Evolutionary conservation across 257 asterid species (phyloP).

Genomic region (Henckelia pumila): DNA sequence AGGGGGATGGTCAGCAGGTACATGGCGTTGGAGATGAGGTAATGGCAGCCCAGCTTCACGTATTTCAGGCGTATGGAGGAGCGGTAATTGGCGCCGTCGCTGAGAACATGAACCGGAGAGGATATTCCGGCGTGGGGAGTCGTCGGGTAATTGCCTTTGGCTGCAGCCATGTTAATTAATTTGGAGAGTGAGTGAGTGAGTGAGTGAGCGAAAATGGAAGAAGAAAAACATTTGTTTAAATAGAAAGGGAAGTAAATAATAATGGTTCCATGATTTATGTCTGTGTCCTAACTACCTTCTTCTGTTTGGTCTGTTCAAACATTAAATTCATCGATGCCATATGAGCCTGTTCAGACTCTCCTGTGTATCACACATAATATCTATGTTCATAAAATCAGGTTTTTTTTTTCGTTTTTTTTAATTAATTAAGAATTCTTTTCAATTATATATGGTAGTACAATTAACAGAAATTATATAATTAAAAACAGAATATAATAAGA

Average conservation of each 20-base stretch:
- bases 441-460: no score
- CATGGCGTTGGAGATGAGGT: constrained; percentile 36
- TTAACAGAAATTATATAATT: no score
- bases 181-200: not conserved
- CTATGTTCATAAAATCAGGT: no score
- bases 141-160: no score
- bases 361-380: no score
- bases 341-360: no score
- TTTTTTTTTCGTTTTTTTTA: no score
- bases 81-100: constrained; percentile 15
- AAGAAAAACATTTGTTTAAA: not conserved
- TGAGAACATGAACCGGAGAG: not conserved
- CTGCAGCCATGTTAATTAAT: not conserved
- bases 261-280: not conserved
- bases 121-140: not conserved
- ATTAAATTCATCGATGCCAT: not conserved
- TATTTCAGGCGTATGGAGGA: constrained; percentile 36
- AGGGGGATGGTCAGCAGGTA: constrained; percentile 34
- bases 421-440: no score
- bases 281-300: not conserved
- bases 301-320: not conserved
- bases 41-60: constrained; percentile 40
- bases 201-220: not conserved
- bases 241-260: not conserved
- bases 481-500: no score